phyloP scores from a whole-genome alignment of 768 basidiomycete species.

The Boletus rufocinnamomeus region DNA sequence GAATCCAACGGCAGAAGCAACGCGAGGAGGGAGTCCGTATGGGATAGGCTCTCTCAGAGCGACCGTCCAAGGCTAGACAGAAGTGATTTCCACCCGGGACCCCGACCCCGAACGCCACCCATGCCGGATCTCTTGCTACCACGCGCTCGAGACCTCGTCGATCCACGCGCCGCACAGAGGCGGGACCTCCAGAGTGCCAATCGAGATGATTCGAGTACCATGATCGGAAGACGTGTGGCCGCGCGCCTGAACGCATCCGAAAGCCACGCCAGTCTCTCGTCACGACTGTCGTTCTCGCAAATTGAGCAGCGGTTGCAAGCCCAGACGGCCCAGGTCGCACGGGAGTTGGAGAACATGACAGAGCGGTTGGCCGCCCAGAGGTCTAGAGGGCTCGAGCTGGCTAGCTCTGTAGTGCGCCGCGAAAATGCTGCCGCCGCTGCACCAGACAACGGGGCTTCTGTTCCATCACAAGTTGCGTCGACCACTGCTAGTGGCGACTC shows the following conservation, averaged over 20 bases:
- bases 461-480: not conserved
- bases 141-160: conserved; percentile 15
- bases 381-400: conserved; percentile 27
- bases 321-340: conserved; percentile 35
- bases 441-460: not conserved
- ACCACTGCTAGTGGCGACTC: conserved; percentile 1
- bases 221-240: conserved; percentile 39
- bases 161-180: conserved; percentile 20
- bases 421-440: conserved; percentile 3
- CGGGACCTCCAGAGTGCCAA: conserved; percentile 22
- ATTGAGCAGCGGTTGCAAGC: conserved; percentile 33
- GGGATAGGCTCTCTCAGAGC: conserved; percentile 26
- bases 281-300: conserved; percentile 25
- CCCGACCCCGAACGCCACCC: conserved; percentile 31
- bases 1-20: conserved; percentile 20
- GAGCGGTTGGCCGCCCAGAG: conserved; percentile 26
- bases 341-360: conserved; percentile 36
- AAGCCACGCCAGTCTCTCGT: conserved; percentile 17
- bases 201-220: conserved; percentile 35
- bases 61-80: conserved; percentile 18
- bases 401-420: conserved; percentile 14
- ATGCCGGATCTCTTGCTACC: conserved; percentile 32
- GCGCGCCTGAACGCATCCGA: conserved; percentile 31
- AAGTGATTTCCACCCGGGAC: conserved; percentile 18
- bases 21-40: conserved; percentile 19